A percentile compares a stretch with the other conserved stretches of the same genome.
These are phyloP conservation scores for Phytophthora tubulina DNA, from an alignment of 352 stramenopile species.

Conservation along the genomic window DNA sequence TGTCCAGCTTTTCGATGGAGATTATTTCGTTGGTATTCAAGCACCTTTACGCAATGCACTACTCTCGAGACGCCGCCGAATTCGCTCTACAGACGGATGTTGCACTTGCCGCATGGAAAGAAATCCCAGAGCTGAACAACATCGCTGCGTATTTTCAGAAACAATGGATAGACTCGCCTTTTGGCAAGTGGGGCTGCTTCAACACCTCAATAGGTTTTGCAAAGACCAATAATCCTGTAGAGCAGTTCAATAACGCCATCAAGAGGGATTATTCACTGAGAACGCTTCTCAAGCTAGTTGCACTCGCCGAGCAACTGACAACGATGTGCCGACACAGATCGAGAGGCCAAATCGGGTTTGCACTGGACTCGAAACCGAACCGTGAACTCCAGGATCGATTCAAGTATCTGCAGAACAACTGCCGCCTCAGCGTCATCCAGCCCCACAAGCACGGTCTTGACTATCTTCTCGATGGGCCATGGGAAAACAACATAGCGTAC, in stretches of 20 bases:
- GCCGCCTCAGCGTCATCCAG: slow-evolving; percentile 12
- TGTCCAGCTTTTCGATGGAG: background rate
- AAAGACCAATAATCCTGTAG: slow-evolving; percentile 14
- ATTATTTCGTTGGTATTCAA: slow-evolving; percentile 2
- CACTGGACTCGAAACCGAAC: slow-evolving; percentile 15
- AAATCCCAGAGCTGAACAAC: background rate
- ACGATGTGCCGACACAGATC: slow-evolving; percentile 13
- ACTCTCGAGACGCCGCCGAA: background rate
- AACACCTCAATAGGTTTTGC: slow-evolving; percentile 4
- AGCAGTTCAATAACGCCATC: slow-evolving; percentile 13
- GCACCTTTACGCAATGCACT: slow-evolving; percentile 3
- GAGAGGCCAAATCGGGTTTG: background rate
- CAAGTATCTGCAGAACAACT: background rate
- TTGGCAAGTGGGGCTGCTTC: slow-evolving; percentile 2
- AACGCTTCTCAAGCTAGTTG: background rate
- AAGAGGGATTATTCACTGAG: slow-evolving; percentile 38
- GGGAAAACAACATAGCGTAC: slow-evolving; percentile 11
- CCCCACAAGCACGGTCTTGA: slow-evolving; percentile 11
- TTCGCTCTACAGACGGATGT: background rate
- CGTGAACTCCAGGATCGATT: slow-evolving; percentile 11
- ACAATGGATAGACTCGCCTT: slow-evolving; percentile 5
- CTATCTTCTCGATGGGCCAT: slow-evolving; percentile 8
- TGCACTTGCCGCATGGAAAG: background rate
- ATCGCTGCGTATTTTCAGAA: slow-evolving; percentile 6
- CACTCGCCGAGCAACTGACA: slow-evolving; percentile 10